Base-by-base conservation (phyloP, 805 yeast genomes). In the Lipomyces chichibuensis region DNA sequence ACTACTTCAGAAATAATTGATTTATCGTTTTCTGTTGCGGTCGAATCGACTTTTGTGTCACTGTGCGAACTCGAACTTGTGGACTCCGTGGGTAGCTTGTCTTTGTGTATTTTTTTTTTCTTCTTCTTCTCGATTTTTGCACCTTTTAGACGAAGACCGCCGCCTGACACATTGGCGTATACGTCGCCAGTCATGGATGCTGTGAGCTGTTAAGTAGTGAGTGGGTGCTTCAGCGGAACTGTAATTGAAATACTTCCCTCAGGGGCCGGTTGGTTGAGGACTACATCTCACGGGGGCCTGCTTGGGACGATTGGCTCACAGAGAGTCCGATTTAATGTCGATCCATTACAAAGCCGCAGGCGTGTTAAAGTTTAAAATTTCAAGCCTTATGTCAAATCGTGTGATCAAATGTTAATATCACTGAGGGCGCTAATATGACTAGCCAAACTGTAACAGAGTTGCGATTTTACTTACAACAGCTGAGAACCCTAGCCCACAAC, bases 81-180 rank as follows among this genome's bases (percentile, higher is more conserved):
- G 7, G 25, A 14, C 17, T 20, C 59, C 6, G 55, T 46, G 46
- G 63, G 33, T 17, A 2, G 14, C 37, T 23, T 20, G 25, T 57
- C 51, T 43, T 66, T 57, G 43, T 57, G 37, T 17, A 49, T 37
- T 43, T 23, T 57, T 32, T 54, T 65, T 57, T 59, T 63, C 46
- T 66, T 63, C 57, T 64, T 65, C 37, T 67, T 68, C 57, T 63
- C 64, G 49, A 67, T 57, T 23, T 61, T 60, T 14, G 63, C 66
- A 33, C 71, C 71, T 27, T 69, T 69, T 23, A 69, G 49, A 17
- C 59, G 57, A n/a, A 69, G 64, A 7, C 68, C 67, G 17, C 70
- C 70, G 57, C 63, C 57, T 2, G 60, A 14, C 9, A 29, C 63
- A n/a, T 46, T 49, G 3, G 66, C 20, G 61, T 69, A 69, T 1